Percentiles rank a stretch among this genome's conserved stretches.
These are phyloP conservation scores for Clavispora phyllophila DNA, from an alignment of 805 yeast genomes.

Conservation along the genomic window DNA sequence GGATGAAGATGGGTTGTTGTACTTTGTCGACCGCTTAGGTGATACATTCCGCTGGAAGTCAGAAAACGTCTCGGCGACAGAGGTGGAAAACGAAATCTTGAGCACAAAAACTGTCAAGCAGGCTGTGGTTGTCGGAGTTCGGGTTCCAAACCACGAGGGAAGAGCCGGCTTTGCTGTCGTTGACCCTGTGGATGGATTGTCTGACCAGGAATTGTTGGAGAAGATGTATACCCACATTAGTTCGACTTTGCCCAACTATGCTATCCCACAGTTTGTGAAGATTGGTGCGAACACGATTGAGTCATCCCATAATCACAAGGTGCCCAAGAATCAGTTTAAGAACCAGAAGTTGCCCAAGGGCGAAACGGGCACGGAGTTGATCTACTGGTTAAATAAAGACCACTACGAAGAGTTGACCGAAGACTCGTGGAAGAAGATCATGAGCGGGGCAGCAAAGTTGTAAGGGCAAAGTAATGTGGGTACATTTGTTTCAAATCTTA, in stretches of 20 bases:
- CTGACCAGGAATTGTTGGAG: slow-evolving; percentile 18
- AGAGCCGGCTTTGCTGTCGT: slow-evolving; percentile 88
- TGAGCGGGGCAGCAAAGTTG: slow-evolving; percentile 36
- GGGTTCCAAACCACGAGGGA: slow-evolving; percentile 86
- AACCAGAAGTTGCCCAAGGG: slow-evolving; percentile 70
- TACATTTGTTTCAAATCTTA: too few relatives aligned
- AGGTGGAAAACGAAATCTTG: slow-evolving; percentile 76
- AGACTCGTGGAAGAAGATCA: slow-evolving; percentile 47
- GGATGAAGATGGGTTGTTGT: slow-evolving; percentile 65
- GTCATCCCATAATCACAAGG: slow-evolving; percentile 77
- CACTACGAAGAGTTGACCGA: slow-evolving; percentile 55
- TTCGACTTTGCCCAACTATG: slow-evolving; percentile 68
- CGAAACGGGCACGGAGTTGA: slow-evolving; percentile 47
- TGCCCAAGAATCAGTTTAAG: slow-evolving; percentile 63
- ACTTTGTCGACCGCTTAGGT: slow-evolving; percentile 88
- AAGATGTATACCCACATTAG: slow-evolving; percentile 25
- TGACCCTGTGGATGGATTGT: slow-evolving; percentile 41
- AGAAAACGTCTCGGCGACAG: slow-evolving; percentile 90
- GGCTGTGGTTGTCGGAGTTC: slow-evolving; percentile 82
- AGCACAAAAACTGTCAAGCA: slow-evolving; percentile 47
- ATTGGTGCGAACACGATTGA: slow-evolving; percentile 52
- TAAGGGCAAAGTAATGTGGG: too few relatives aligned
- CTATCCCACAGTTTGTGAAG: slow-evolving; percentile 78
- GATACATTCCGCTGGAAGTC: slow-evolving; percentile 97
- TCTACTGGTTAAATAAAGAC: slow-evolving; percentile 64